A percentile compares a stretch with the other conserved stretches of the same genome.
Evolutionary conservation across 2,329 filamentous ascomycete genomes (phyloP).

Genomic region (Tolypocladium ophioglossoides): DNA sequence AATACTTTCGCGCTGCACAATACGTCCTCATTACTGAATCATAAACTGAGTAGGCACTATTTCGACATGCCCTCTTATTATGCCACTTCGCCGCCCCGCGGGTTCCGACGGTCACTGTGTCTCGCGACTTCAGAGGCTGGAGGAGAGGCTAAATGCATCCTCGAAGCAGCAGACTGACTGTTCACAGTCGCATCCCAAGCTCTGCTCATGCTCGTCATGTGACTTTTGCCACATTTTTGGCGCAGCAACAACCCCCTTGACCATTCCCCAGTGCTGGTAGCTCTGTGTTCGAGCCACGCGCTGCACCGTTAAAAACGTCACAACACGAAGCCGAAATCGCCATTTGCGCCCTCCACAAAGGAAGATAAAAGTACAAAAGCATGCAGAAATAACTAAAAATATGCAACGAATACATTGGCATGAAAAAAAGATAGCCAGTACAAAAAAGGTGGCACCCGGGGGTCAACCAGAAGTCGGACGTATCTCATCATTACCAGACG

Average conservation of each 20-base stretch:
- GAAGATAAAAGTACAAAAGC: rapidly evolving
- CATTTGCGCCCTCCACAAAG: not conserved
- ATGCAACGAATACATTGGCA: too few relatives aligned
- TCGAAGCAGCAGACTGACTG: too few relatives aligned
- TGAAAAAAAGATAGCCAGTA: not conserved
- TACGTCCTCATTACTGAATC: too few relatives aligned
- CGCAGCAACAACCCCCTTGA: not conserved
- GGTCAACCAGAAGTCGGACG: not conserved
- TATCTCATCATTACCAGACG: not conserved
- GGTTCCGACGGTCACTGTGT: too few relatives aligned
- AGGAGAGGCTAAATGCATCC: not conserved
- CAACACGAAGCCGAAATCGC: not conserved
- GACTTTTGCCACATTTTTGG: not conserved
- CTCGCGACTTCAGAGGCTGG: not conserved
- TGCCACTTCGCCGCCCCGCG: too few relatives aligned
- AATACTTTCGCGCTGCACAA: too few relatives aligned
- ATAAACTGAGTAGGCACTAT: too few relatives aligned
- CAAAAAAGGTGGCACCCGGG: not conserved
- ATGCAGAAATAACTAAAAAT: not conserved
- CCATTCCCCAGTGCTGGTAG: not conserved
- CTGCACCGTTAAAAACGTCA: not conserved
- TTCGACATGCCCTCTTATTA: too few relatives aligned
- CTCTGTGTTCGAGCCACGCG: not conserved
- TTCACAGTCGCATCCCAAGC: not conserved
- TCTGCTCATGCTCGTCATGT: not conserved